Evolutionary conservation across 257 asterid species (phyloP).

Genomic region (Rauvolfia tetraphylla): DNA sequence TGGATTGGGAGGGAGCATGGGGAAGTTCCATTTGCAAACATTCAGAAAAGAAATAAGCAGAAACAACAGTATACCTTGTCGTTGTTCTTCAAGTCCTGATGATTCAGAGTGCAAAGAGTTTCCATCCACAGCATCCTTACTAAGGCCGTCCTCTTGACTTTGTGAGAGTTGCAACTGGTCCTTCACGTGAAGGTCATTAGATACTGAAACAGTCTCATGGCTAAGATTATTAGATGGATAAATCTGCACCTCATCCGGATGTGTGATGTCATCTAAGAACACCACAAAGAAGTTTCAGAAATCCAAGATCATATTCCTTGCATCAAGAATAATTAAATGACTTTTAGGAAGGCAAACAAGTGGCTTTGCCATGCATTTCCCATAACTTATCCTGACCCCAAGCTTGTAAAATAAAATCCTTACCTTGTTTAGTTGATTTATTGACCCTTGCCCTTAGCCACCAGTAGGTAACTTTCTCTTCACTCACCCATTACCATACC

Average conservation of each 20-base stretch:
- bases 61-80: conserved; percentile 44
- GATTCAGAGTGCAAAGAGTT: conserved; percentile 18
- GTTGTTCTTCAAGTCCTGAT: conserved; percentile 30
- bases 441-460: background rate
- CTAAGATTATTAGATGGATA: conserved; percentile 22
- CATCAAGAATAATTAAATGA: background rate
- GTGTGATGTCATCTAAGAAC: conserved; percentile 78
- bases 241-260: conserved; percentile 46
- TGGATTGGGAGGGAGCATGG: background rate
- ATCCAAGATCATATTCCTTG: conserved; percentile 11
- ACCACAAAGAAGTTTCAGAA: conserved; percentile 26
- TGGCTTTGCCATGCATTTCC: background rate
- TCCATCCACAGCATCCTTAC: conserved; percentile 24
- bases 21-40: background rate
- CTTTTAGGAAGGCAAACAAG: background rate
- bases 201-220: conserved; percentile 28
- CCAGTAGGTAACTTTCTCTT: background rate
- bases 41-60: conserved; percentile 10
- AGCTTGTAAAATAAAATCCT: conserved; percentile 1
- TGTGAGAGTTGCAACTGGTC: conserved; percentile 28
- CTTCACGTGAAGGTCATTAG: conserved; percentile 31
- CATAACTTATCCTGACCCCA: conserved; percentile 2
- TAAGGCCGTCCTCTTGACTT: conserved; percentile 29
- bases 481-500: background rate
- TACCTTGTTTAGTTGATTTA: background rate